A percentile compares a stretch with the other conserved stretches of the same genome.
Conservation (phyloP, 306 rosid species). For the Gillenia trifoliata region DNA sequence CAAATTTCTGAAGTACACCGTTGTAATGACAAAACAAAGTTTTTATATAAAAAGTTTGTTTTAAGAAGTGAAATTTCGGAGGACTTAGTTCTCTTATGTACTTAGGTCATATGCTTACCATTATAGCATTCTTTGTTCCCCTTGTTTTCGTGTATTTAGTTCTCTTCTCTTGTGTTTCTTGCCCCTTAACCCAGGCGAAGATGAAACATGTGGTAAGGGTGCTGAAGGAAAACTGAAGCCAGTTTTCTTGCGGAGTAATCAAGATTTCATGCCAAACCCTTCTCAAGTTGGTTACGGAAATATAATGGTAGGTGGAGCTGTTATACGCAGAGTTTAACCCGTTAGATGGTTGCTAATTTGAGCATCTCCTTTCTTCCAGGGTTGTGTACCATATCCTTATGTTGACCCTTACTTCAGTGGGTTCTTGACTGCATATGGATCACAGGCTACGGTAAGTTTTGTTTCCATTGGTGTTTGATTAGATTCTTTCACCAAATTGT, state of each 20-base stretch:
- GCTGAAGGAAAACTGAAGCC: conserved; percentile 47
- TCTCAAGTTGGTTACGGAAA: conserved; percentile 38
- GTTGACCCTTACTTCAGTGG: conserved; percentile 51
- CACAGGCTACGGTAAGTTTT: conserved; percentile 58
- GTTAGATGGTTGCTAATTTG: conserved; percentile 10
- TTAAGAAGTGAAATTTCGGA: no score
- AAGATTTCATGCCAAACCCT: conserved; percentile 34
- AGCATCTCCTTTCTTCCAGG: conserved; percentile 35
- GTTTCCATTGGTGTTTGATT: neutral
- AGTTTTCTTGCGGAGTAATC: conserved; percentile 28
- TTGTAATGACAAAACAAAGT: no score
- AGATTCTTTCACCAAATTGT: neutral
- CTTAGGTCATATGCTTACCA: neutral
- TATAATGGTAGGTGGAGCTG: conserved; percentile 50
- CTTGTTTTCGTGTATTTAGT: neutral
- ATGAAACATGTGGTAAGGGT: conserved; percentile 30
- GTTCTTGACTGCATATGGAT: conserved; percentile 46
- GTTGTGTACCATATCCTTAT: conserved; percentile 46
- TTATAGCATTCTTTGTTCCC: neutral
- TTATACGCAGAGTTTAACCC: conserved; percentile 7
- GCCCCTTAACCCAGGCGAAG: conserved; percentile 32
- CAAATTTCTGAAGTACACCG: neutral
- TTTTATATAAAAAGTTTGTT: no score
- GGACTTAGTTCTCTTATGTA: no score
- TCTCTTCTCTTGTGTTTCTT: neutral